phyloP scores from a whole-genome alignment of 1,284 basidiomycete species.

The Ganoderma meredithae region DNA sequence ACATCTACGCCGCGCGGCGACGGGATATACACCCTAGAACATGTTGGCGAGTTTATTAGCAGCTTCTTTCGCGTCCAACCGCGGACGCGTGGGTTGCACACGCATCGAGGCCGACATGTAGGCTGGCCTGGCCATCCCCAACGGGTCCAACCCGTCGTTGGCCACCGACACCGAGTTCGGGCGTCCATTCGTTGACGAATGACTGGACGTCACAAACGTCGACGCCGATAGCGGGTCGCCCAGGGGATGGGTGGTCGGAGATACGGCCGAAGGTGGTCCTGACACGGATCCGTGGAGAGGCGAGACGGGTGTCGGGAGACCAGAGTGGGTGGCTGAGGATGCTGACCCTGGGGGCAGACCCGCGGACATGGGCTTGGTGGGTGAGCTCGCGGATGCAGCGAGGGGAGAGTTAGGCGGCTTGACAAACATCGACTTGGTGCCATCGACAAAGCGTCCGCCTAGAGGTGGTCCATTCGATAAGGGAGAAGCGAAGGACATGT shows the following conservation, averaged over 20 bases:
- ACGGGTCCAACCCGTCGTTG: constrained; percentile 60
- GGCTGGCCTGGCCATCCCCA: constrained; percentile 62
- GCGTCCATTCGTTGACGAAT: constrained; percentile 29
- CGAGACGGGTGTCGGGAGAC: constrained; percentile 31
- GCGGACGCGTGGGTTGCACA: constrained; percentile 67
- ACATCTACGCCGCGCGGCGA: neutral
- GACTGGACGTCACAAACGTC: constrained; percentile 19
- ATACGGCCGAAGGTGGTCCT: constrained; percentile 19
- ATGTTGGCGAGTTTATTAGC: constrained; percentile 88
- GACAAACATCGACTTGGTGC: constrained; percentile 80
- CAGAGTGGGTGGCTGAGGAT: constrained; percentile 28
- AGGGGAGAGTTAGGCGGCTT: constrained; percentile 51
- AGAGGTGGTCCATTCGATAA: constrained; percentile 55
- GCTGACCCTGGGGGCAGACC: constrained; percentile 25
- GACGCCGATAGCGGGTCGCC: constrained; percentile 35
- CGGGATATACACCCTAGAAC: constrained; percentile 57
- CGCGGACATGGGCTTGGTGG: constrained; percentile 13
- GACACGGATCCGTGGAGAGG: constrained; percentile 34
- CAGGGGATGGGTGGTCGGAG: constrained; percentile 33
- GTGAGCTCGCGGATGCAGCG: constrained; percentile 29
- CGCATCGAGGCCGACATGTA: constrained; percentile 74
- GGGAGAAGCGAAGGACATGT: constrained; percentile 37
- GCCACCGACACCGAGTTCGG: constrained; percentile 30
- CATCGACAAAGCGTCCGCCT: constrained; percentile 72
- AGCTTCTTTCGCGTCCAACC: constrained; percentile 82